These are phyloP conservation scores for Termitomyces sp. DNA, from an alignment of 768 basidiomycete species.

Conservation along the genomic window DNA sequence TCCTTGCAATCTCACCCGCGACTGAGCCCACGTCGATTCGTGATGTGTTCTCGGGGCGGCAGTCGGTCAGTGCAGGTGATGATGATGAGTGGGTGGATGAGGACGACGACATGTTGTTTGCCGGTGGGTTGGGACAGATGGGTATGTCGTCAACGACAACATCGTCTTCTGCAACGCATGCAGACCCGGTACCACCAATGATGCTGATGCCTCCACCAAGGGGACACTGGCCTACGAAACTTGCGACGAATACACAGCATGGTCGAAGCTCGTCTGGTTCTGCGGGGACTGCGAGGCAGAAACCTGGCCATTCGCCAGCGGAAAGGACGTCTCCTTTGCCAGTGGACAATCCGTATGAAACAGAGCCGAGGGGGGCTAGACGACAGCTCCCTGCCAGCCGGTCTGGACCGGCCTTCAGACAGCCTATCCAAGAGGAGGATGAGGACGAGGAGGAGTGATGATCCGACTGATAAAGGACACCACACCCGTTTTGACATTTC, in stretches of 20 bases:
- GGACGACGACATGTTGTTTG: slow-evolving; percentile 76
- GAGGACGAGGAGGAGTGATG: slow-evolving; percentile 73
- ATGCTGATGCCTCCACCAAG: slow-evolving; percentile 51
- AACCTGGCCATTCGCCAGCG: slow-evolving; percentile 56
- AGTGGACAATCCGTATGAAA: slow-evolving; percentile 44
- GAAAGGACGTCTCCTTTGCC: slow-evolving; percentile 62
- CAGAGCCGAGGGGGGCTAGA: slow-evolving; percentile 54
- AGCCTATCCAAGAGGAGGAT: slow-evolving; percentile 82
- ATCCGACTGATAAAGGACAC: not conserved
- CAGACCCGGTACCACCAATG: slow-evolving; percentile 27
- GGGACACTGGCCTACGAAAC: slow-evolving; percentile 37
- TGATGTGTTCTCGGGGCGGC: slow-evolving; percentile 78
- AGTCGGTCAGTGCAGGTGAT: slow-evolving; percentile 58
- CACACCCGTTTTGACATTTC: not conserved
- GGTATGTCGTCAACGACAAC: slow-evolving; percentile 29
- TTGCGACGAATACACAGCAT: slow-evolving; percentile 25
- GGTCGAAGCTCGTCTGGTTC: slow-evolving; percentile 17
- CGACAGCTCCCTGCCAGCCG: slow-evolving; percentile 69
- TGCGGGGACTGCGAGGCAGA: slow-evolving; percentile 28
- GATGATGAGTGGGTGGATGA: slow-evolving; percentile 90
- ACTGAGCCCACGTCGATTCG: slow-evolving; percentile 51
- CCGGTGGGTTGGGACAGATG: slow-evolving; percentile 76
- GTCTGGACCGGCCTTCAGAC: slow-evolving; percentile 66
- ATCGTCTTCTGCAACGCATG: slow-evolving; percentile 21
- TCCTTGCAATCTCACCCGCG: slow-evolving; percentile 64